These are phyloP conservation scores for Elongisporangium senticosum DNA, from an alignment of 352 stramenopile species.

Conservation along the genomic window DNA sequence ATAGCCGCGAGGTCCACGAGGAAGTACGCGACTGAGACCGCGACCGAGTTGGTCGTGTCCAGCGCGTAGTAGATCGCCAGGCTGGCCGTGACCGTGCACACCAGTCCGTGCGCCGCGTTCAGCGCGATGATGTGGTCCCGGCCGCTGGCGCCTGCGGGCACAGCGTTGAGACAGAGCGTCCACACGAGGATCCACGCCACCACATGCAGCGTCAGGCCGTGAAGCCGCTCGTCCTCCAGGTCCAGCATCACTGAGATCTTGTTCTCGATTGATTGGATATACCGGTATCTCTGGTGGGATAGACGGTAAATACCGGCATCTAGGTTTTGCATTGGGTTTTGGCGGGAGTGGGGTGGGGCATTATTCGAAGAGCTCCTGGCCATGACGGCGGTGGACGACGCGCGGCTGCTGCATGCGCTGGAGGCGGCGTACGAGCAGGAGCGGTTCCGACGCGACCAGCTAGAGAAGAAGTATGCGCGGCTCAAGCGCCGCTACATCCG, in stretches of 20 bases:
- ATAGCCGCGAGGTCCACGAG: slow-evolving; percentile 66
- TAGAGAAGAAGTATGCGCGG: slow-evolving; percentile 67
- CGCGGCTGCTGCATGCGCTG: slow-evolving; percentile 31
- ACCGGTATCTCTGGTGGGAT: neutral
- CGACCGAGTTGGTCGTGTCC: slow-evolving; percentile 53
- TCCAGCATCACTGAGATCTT: slow-evolving; percentile 1
- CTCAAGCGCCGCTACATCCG: slow-evolving; percentile 65
- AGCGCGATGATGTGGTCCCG: slow-evolving; percentile 67
- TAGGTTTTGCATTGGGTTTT: neutral
- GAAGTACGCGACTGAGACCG: slow-evolving; percentile 62
- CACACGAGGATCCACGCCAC: slow-evolving; percentile 44
- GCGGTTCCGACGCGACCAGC: slow-evolving; percentile 35
- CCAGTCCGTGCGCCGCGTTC: slow-evolving; percentile 59
- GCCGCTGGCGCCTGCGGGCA: slow-evolving; percentile 30
- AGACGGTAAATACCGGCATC: neutral
- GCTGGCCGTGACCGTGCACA: slow-evolving; percentile 44
- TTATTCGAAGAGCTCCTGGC: neutral
- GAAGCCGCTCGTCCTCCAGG: slow-evolving; percentile 25
- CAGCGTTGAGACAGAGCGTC: slow-evolving; percentile 34
- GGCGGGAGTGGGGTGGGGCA: neutral
- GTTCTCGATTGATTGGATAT: neutral
- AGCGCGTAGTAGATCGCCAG: slow-evolving; percentile 32
- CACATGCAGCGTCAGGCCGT: slow-evolving; percentile 22
- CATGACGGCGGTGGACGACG: neutral
- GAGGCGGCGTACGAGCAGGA: slow-evolving; percentile 43